Conservation (phyloP, 2,329 filamentous ascomycete genomes). For the Pestalotiopsis sp. region DNA sequence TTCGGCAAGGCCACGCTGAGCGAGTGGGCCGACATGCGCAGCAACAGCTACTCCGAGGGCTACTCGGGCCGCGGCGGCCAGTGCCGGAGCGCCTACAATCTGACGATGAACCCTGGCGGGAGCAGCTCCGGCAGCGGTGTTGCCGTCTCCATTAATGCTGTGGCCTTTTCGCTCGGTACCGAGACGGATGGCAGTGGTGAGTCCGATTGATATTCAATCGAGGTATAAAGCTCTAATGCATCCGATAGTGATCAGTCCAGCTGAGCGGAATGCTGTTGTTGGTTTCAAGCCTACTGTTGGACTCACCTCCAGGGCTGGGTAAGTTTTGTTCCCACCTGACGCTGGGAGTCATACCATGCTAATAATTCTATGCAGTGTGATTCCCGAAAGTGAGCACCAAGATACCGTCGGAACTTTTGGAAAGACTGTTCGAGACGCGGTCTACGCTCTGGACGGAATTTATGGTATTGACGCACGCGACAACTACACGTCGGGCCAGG, state of each 20-base stretch:
- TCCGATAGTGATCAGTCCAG: slow-evolving; percentile 66
- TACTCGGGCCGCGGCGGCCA: slow-evolving; percentile 69
- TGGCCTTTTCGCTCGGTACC: slow-evolving; percentile 69
- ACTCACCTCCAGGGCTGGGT: slow-evolving; percentile 62
- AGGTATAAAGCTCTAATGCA: not conserved
- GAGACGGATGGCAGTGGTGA: slow-evolving; percentile 71
- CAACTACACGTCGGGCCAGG: slow-evolving; percentile 66
- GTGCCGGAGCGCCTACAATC: slow-evolving; percentile 67
- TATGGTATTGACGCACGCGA: slow-evolving; percentile 66
- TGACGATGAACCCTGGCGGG: slow-evolving; percentile 69
- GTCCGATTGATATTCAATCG: slow-evolving; percentile 16
- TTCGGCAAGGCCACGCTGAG: slow-evolving; percentile 72
- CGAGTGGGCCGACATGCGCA: slow-evolving; percentile 56
- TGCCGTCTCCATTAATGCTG: slow-evolving; percentile 65
- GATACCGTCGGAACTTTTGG: slow-evolving; percentile 72
- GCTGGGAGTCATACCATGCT: not conserved
- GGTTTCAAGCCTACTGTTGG: slow-evolving; percentile 79
- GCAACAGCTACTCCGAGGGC: slow-evolving; percentile 71
- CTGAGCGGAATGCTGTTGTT: slow-evolving; percentile 69
- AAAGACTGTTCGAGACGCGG: slow-evolving; percentile 70
- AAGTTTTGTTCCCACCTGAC: not conserved
- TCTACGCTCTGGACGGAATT: slow-evolving; percentile 68
- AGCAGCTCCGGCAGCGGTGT: slow-evolving; percentile 69
- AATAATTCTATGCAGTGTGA: slow-evolving; percentile 37
- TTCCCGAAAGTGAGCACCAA: slow-evolving; percentile 69